Base-by-base conservation (phyloP, 257 asterid genomes). In the Handroanthus guayacan region DNA sequence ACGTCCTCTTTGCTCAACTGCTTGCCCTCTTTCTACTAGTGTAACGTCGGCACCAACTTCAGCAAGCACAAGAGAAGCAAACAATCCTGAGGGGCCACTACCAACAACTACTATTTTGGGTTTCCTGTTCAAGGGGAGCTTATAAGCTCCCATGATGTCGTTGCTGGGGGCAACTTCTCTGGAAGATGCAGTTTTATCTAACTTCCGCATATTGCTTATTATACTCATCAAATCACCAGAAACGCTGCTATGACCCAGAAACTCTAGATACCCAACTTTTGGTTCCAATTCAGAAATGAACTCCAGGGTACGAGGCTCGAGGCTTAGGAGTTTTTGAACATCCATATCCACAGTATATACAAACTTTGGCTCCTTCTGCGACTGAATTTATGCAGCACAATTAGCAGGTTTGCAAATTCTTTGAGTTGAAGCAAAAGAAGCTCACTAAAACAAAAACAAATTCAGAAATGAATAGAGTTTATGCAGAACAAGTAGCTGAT, bases 51-150 rank as follows among this genome's bases (percentile, higher is more conserved):
- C 99, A 63, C 99, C 99, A 83, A 86, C 85, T 85, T 92, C 99
- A 81, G 98, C 98, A 65, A 95, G 97, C 79, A 92, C 99, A 62
- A 95, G 97, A 75, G 98, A 85, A 75, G 99, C 97, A 85, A 92
- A 95, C 82, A 95, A 82, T 73, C 99, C 99, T 11, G 98, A 87
- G 45, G 98, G 98, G 34, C 99, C 99, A 80, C 98, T 91, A 48
- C 99, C 99, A 80, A 88, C 93, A 76, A 95, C 93, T 8, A 87
- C 93, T 41, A 95, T 88, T 85, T 85, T 91, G 50, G 96, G 97
- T 78, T 86, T 95, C 67, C 63, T 82, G 69, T 74, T 67, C 62
- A 18, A 52, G 54, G 86, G 67, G 62, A 67, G 37, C 61, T 31
- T 76, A 60, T 51, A 75, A 54, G 86, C 83, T 75, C 82, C 82